phyloP scores from a whole-genome alignment of 2,329 filamentous ascomycete genomes.

The Ceratocystis colombiana region DNA sequence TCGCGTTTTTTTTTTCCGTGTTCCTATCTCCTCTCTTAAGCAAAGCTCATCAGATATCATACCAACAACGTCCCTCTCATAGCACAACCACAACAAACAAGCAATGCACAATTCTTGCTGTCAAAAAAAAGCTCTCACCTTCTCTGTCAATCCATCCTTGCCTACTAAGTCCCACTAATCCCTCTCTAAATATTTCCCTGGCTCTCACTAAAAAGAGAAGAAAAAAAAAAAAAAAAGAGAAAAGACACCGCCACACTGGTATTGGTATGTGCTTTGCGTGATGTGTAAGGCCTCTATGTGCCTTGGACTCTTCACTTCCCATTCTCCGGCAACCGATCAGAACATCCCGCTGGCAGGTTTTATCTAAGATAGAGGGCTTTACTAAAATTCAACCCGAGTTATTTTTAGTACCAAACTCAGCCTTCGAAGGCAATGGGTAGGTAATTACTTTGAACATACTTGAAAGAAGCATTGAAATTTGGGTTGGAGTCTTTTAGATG shows the following conservation, averaged over 20 bases:
- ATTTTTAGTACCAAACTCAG: not conserved
- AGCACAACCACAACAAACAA: too few species aligned
- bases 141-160: not conserved
- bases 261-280: conserved; percentile 10
- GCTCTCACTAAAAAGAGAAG: too few species aligned
- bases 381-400: not conserved
- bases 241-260: conserved; percentile 12
- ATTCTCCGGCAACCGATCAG: not conserved
- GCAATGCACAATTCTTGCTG: too few species aligned
- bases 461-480: not conserved
- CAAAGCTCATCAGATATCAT: too few species aligned
- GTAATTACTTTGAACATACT: not conserved
- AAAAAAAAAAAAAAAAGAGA: not conserved
- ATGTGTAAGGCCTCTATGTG: not conserved
- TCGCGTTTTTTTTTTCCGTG: too few species aligned
- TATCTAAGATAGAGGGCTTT: not conserved
- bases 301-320: conserved; percentile 3
- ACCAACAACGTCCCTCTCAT: too few species aligned
- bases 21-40: not conserved
- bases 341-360: not conserved
- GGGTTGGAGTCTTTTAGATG: not conserved
- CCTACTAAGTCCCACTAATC: not conserved
- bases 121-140: not conserved
- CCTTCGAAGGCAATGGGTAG: not conserved
- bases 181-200: not conserved